Percentiles rank a stretch among this genome's conserved stretches.
Conservation (phyloP, 306 rosid species). For the Cercis canadensis region DNA sequence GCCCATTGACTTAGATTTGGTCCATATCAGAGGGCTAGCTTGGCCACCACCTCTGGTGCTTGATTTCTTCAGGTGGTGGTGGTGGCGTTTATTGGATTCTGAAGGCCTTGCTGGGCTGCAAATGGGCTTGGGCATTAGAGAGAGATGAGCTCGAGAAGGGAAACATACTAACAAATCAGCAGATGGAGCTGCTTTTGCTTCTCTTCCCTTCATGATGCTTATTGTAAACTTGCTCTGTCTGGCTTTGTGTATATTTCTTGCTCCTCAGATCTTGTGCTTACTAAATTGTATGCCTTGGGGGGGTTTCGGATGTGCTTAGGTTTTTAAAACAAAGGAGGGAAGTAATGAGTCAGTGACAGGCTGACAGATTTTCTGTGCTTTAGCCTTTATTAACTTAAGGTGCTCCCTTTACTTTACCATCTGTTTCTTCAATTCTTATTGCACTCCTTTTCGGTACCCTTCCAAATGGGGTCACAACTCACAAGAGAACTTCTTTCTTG, state of each 20-base stretch:
- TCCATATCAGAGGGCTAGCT: slow-evolving; percentile 76
- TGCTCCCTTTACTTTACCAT: slow-evolving; percentile 33
- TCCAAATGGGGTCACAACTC: slow-evolving; percentile 60
- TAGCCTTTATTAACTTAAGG: slow-evolving; percentile 41
- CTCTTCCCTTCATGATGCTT: slow-evolving; percentile 56
- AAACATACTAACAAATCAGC: slow-evolving; percentile 89
- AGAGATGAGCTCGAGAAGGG: slow-evolving; percentile 77
- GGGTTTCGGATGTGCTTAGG: slow-evolving; percentile 32
- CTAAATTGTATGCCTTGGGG: slow-evolving; percentile 1
- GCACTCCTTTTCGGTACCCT: slow-evolving; percentile 53
- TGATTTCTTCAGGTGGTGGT: slow-evolving; percentile 57
- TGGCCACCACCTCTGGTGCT: slow-evolving; percentile 48
- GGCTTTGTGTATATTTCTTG: slow-evolving; percentile 9
- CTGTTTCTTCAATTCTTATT: slow-evolving; percentile 40
- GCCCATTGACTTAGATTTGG: slow-evolving; percentile 68
- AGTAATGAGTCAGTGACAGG: slow-evolving; percentile 11
- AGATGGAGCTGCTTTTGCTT: slow-evolving; percentile 60
- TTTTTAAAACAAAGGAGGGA: slow-evolving; percentile 57
- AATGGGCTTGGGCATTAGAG: slow-evolving; percentile 78
- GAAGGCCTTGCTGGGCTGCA: slow-evolving; percentile 84
- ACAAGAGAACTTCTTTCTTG: slow-evolving; percentile 46
- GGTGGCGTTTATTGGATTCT: slow-evolving; percentile 56
- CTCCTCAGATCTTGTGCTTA: slow-evolving; percentile 47
- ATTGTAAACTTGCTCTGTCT: background rate
- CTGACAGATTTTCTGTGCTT: slow-evolving; percentile 69